Evolutionary conservation across 306 rosid genomes (phyloP).

Genomic region (Vigna mungo): DNA sequence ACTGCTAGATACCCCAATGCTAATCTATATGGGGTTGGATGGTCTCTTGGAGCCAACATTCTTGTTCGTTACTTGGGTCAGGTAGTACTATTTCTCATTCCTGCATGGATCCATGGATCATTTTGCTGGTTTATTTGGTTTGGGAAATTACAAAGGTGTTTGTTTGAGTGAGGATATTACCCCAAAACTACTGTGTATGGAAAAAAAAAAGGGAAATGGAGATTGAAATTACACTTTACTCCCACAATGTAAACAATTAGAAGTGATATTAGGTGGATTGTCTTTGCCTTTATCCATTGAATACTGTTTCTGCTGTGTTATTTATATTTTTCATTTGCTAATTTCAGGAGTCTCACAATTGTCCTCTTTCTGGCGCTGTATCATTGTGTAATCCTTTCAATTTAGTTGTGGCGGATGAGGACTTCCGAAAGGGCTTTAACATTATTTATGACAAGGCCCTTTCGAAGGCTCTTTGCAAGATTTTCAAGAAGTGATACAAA

Average conservation of each 20-base stretch:
- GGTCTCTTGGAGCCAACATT: constrained; percentile 98
- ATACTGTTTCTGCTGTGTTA: constrained; percentile 19
- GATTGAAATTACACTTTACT: background rate
- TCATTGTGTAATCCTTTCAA: constrained; percentile 96
- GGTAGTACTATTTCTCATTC: constrained; percentile 49
- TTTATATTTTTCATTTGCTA: constrained; percentile 39
- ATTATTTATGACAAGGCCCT: constrained; percentile 84
- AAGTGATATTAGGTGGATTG: constrained; percentile 20
- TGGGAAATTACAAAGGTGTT: too few species aligned
- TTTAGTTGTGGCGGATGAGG: constrained; percentile 87
- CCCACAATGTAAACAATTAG: background rate
- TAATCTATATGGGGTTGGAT: constrained; percentile 83
- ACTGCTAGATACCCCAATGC: constrained; percentile 69
- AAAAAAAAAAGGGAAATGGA: background rate
- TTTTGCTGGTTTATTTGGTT: too few species aligned
- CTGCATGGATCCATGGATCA: too few species aligned
- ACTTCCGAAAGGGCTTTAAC: constrained; percentile 90
- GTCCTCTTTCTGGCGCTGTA: constrained; percentile 92
- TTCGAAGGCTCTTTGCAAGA: constrained; percentile 65
- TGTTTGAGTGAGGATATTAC: too few species aligned
- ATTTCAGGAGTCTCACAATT: constrained; percentile 70
- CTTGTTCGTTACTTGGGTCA: constrained; percentile 91
- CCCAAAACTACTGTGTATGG: background rate
- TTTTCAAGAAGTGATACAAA: constrained; percentile 72
- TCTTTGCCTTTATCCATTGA: constrained; percentile 21